These are phyloP conservation scores for Coniferiporia sulphurascens DNA, from an alignment of 1,284 basidiomycete species.

Conservation along the genomic window DNA sequence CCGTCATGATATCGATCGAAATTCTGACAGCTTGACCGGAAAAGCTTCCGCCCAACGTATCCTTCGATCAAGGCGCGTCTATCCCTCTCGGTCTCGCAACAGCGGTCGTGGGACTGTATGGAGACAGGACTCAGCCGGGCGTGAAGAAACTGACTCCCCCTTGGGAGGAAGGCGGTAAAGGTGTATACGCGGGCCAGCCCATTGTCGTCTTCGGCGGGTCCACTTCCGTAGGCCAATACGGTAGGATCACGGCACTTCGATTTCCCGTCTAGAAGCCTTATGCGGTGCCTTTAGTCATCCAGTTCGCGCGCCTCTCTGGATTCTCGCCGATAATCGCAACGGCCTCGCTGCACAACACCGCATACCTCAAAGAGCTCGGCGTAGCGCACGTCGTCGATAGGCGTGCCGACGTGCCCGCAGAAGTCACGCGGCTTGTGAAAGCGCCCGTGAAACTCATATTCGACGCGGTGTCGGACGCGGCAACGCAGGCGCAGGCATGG, in stretches of 20 bases:
- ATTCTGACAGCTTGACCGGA: too few species aligned
- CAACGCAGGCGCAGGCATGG: conserved; percentile 17
- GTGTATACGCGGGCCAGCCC: conserved; percentile 25
- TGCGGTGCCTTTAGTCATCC: conserved; percentile 22
- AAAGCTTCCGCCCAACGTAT: conserved; percentile 28
- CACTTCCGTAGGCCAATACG: too few species aligned
- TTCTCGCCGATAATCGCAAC: conserved; percentile 52
- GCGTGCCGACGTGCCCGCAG: conserved; percentile 26
- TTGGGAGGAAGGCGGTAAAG: conserved; percentile 23
- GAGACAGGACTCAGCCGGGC: conserved; percentile 1
- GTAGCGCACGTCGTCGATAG: conserved; percentile 51
- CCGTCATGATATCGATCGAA: too few species aligned
- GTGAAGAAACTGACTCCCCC: conserved; percentile 17
- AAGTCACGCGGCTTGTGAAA: conserved; percentile 26
- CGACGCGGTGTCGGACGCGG: conserved; percentile 29
- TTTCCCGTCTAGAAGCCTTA: conserved; percentile 29
- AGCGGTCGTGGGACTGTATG: conserved; percentile 32
- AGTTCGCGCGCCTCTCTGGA: conserved; percentile 48
- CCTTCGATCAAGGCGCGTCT: conserved; percentile 33
- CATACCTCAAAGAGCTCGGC: conserved; percentile 43
- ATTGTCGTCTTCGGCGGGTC: conserved; percentile 35
- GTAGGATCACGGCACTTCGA: conserved; percentile 35
- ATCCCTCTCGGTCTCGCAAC: conserved; percentile 38
- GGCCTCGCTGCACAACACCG: conserved; percentile 40
- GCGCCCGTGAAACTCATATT: conserved; percentile 34